A percentile compares a stretch with the other conserved stretches of the same genome.
Evolutionary conservation across 1,139 yeast species (phyloP).

Genomic region (Debaryomycetaceae sp.): DNA sequence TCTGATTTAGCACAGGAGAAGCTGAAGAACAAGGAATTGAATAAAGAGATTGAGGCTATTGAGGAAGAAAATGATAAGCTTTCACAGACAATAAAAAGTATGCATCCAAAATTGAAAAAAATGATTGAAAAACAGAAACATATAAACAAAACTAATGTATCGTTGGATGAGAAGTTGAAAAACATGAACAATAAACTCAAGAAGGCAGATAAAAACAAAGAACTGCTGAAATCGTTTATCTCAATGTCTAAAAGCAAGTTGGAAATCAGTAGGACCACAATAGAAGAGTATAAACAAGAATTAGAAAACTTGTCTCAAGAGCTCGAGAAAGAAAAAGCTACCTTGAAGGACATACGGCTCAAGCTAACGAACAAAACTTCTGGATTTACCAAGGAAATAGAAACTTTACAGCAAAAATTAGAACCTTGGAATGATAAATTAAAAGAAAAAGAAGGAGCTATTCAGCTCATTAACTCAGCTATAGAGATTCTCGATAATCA

Average conservation of each 20-base stretch:
- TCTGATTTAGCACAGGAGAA: conserved; percentile 44
- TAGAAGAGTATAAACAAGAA: conserved; percentile 38
- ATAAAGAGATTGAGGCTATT: conserved; percentile 41
- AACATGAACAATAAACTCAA: conserved; percentile 57
- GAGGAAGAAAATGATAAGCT: conserved; percentile 35
- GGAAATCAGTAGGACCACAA: conserved; percentile 42
- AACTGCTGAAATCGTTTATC: conserved; percentile 30
- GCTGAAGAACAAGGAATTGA: conserved; percentile 28
- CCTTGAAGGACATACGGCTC: conserved; percentile 60
- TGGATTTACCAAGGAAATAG: conserved; percentile 60
- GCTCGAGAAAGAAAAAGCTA: conserved; percentile 51
- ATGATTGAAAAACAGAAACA: conserved; percentile 41
- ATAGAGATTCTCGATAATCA: conserved; percentile 58
- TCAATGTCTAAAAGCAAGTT: conserved; percentile 48
- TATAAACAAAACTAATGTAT: conserved; percentile 51
- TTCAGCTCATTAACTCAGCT: conserved; percentile 63
- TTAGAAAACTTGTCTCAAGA: conserved; percentile 42
- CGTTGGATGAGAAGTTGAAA: conserved; percentile 72
- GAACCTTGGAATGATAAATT: conserved; percentile 84
- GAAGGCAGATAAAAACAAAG: conserved; percentile 55
- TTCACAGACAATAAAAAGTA: conserved; percentile 25
- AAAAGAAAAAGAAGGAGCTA: conserved; percentile 61
- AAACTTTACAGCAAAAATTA: conserved; percentile 56
- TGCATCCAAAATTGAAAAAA: conserved; percentile 28
- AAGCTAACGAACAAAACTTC: conserved; percentile 74